Base-by-base conservation (phyloP, 129 eudicot species). In the Chrysanthemum lavandulifolium region DNA sequence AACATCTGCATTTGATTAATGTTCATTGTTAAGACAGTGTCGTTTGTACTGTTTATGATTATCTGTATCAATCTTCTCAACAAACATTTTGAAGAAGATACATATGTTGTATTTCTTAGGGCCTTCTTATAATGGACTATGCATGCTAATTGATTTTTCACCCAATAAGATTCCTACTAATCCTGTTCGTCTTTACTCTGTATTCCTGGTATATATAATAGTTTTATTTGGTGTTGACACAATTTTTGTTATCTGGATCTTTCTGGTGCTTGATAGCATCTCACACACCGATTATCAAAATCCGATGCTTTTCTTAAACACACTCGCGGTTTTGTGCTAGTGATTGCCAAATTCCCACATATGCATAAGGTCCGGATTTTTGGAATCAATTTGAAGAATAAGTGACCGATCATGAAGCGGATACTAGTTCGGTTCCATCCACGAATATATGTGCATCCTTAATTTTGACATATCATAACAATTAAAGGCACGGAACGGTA, bases 301-400 rank as follows among this genome's bases (percentile, higher is more conserved):
- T 68, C 98, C 98, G 1, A 89, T 92, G 98, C 94, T 92, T 52
- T 78, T 86, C 57, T 72, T 92, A 70, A 93, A 93, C 80, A 89
- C 98, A 6, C 14, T 89, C 36, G 98, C 92, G 9, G 98, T 18
- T 89, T 93, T 69, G 80, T 89, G 56, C 76, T 89, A 43, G 96
- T 93, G 70, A 90, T 93, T 62, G 98, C 98, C 67, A 93, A 93
- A 79, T 93, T 93, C 76, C 98, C 96, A 0, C 72, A 86, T 71
- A 89, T 93, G 98, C 98, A 93, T 84, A 87, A 90, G 82, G 98
- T 93, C 75, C 90, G 98, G n/a, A 89, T 89, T 12, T 89, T 93
- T 66, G 98, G 98, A 69, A 93, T 93, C 74, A 93, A 93, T 65
- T 86, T 3, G 98, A 85, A 73, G 95, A 86, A 71, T 89, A 78